Conservation (phyloP, 2,329 filamentous ascomycete species). For the Beauveria scarabaeidicola region DNA sequence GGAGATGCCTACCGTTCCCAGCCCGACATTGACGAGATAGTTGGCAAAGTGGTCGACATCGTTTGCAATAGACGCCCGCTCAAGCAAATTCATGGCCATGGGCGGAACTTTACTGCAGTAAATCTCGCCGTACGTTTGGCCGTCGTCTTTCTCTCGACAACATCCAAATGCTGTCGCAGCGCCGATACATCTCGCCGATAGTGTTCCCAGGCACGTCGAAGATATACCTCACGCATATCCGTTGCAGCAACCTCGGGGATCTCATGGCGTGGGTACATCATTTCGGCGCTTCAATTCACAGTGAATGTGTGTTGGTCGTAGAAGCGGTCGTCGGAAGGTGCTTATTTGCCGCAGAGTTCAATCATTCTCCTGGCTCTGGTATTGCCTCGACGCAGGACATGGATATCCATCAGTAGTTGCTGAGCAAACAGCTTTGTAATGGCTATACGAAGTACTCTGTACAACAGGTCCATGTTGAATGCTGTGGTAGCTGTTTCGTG, state of each 20-base stretch:
- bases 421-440: no score
- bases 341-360: no score
- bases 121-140: slow-evolving; percentile 38
- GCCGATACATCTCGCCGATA: slow-evolving; percentile 44
- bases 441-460: no score
- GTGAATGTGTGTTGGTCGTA: no score
- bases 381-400: no score
- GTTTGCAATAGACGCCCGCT: slow-evolving; percentile 38
- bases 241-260: slow-evolving; percentile 24
- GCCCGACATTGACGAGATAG: slow-evolving; percentile 39
- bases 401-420: no score
- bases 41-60: slow-evolving; percentile 40
- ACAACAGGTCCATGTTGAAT: no score
- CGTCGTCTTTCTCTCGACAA: slow-evolving; percentile 45
- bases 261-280: slow-evolving; percentile 33
- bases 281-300: slow-evolving; percentile 20
- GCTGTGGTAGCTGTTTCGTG: no score
- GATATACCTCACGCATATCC: slow-evolving; percentile 39
- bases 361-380: no score
- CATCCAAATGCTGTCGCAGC: slow-evolving; percentile 42
- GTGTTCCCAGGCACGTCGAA: slow-evolving; percentile 43
- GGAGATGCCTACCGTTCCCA: not conserved
- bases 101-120: slow-evolving; percentile 49
- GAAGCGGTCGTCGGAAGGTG: no score
- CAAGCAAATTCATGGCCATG: slow-evolving; percentile 47